phyloP scores from a whole-genome alignment of 2,329 filamentous ascomycete species.

The Albifimbria verrucaria region DNA sequence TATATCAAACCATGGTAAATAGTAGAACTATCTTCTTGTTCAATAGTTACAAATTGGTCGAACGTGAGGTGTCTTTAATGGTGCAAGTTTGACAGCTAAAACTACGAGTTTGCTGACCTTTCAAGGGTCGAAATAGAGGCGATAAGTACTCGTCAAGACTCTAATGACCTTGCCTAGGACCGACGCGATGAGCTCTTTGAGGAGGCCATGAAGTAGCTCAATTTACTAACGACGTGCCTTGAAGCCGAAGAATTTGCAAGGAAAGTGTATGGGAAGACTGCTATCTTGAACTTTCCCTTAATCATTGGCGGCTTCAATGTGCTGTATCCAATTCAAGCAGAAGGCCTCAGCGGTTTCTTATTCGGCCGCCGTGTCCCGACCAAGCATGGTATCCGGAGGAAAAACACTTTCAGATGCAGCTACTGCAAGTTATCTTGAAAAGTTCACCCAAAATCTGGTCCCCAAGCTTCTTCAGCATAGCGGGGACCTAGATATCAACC shows the following conservation, averaged over 20 bases:
- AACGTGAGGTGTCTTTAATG: too few relatives aligned
- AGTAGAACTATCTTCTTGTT: too few relatives aligned
- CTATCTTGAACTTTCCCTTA: constrained; percentile 16
- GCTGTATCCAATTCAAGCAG: constrained; percentile 17
- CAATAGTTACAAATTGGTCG: too few relatives aligned
- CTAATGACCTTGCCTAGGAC: constrained; percentile 27
- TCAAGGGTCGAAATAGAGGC: too few relatives aligned
- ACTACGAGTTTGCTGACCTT: too few relatives aligned
- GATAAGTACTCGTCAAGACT: constrained; percentile 23
- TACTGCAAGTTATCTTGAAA: constrained; percentile 12
- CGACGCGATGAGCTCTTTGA: constrained; percentile 23
- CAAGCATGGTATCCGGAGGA: constrained; percentile 16
- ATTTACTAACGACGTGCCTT: constrained; percentile 12
- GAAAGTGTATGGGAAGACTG: constrained; percentile 11
- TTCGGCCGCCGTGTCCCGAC: constrained; percentile 19
- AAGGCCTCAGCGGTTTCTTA: constrained; percentile 11
- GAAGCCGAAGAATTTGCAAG: constrained; percentile 16
- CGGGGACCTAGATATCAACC: constrained; percentile 13
- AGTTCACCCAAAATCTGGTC: constrained; percentile 19
- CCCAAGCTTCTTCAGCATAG: constrained; percentile 18
- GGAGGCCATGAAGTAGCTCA: constrained; percentile 17
- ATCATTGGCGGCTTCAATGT: constrained; percentile 24
- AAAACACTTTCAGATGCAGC: constrained; percentile 19
- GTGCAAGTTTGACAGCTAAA: too few relatives aligned
- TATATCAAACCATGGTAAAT: too few relatives aligned